Evolutionary conservation across 106 monocot species (phyloP), one percentile per base, ranked within the genome.

Genomic region (Dactylorhiza incarnata): DNA sequence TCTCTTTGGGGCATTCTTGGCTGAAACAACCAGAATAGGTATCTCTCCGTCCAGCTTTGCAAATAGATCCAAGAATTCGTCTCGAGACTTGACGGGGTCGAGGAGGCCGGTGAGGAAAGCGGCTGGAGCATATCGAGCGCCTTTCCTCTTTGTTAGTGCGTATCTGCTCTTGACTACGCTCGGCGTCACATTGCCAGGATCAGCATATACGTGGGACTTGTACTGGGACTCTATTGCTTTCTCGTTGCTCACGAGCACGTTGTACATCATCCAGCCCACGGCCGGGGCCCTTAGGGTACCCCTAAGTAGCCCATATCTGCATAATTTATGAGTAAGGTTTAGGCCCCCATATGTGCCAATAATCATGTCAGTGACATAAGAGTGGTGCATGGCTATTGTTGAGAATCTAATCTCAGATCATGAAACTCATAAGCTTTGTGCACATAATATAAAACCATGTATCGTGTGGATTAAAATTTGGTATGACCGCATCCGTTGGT

Each of bases 181-280:
- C 8, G 83, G 83, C 1, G 96, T 96, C 23, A 96, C 93, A 71
- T 96, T 96, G 49, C 79, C 49, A 3, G 96, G 87, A 75, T 96
- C 82, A 10, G 96, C 93, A 81, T 96, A 96, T 26, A 96, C 96
- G 80, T 96, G 96, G 14, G 96, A 96, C 56, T 85, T 91, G 81
- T 96, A 96, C 76, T 96, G 96, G 46, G 93, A 89, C 83, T 87
- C 75, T 62, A 96, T 93, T 1, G 96, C 75, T 52, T 91, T 96
- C 80, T 96, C 89, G 26, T 96, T 96, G 91, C 96, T 96, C 24
- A 96, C 96, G 9, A 96, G 91, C 58, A 91, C 75, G 69, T 91
- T 96, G 84, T 96, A 96, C 90, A 96, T 87, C 89, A 96, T 89
- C 93, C 90, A 91, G 69, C 96, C 96, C 5, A 96, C 82, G 3